phyloP scores from a whole-genome alignment of 352 stramenopile genomes.

The Phytophthora ohioensis region DNA sequence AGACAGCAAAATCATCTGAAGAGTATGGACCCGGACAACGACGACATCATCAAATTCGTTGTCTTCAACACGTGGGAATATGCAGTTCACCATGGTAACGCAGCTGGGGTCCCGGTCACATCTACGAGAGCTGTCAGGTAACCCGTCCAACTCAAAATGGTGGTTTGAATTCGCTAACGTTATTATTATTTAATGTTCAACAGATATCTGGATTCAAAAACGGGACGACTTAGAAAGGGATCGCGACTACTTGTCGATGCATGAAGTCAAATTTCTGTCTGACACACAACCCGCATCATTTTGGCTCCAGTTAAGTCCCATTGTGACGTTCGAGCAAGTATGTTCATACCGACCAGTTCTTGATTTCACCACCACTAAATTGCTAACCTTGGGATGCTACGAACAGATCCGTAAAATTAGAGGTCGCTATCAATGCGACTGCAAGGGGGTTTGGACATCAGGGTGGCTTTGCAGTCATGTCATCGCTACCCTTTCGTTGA shows the following conservation, averaged over 20 bases:
- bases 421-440: background rate
- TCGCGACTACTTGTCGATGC: background rate
- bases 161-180: too few species aligned
- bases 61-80: conserved; percentile 1
- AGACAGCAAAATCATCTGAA: too few species aligned
- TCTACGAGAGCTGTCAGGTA: too few species aligned
- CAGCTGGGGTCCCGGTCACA: background rate
- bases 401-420: background rate
- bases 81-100: background rate
- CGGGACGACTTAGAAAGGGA: background rate
- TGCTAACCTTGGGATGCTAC: too few species aligned
- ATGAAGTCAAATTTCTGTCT: background rate
- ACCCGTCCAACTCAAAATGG: too few species aligned
- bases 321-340: background rate
- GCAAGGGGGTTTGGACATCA: background rate
- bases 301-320: background rate
- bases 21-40: too few species aligned
- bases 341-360: too few species aligned
- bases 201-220: conserved; percentile 5
- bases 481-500: background rate
- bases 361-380: too few species aligned
- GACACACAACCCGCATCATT: background rate
- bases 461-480: conserved; percentile 1
- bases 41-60: too few species aligned
- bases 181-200: background rate